These are phyloP conservation scores for Pelargonium fulgidum DNA, from an alignment of 441 rosid genomes.

Conservation along the genomic window DNA sequence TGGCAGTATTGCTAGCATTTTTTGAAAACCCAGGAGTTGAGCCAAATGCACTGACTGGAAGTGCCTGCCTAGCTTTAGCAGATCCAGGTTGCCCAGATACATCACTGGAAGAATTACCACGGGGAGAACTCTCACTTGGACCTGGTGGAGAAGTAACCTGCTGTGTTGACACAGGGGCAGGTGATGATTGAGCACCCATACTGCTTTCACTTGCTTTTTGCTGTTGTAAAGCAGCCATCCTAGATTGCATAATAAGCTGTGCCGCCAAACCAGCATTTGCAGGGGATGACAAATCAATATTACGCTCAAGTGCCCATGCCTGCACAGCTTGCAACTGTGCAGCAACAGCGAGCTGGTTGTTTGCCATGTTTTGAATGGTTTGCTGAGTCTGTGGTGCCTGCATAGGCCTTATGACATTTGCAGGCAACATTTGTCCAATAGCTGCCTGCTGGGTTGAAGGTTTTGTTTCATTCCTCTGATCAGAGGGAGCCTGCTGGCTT, in stretches of 20 bases:
- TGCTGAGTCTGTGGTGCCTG: conserved; percentile 69
- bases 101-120: conserved; percentile 75
- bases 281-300: conserved; percentile 88
- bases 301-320: conserved; percentile 86
- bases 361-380: conserved; percentile 49
- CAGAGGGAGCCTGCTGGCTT: conserved; percentile 45
- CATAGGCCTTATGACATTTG: conserved; percentile 59
- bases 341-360: conserved; percentile 64
- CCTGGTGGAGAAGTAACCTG: conserved; percentile 66
- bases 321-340: conserved; percentile 82
- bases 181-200: conserved; percentile 43
- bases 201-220: conserved; percentile 67
- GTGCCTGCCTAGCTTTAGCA: conserved; percentile 54
- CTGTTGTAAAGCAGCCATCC: conserved; percentile 58
- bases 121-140: conserved; percentile 70
- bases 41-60: conserved; percentile 45
- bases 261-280: conserved; percentile 82
- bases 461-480: conserved; percentile 62
- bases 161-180: conserved; percentile 56
- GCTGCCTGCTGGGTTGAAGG: conserved; percentile 42
- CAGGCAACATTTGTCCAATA: conserved; percentile 53
- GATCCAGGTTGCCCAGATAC: conserved; percentile 77
- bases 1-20: conserved; percentile 36
- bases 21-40: conserved; percentile 47
- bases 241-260: conserved; percentile 78